phyloP scores from a whole-genome alignment of 148 eudicot genomes.

The Rhododendron vialii region DNA sequence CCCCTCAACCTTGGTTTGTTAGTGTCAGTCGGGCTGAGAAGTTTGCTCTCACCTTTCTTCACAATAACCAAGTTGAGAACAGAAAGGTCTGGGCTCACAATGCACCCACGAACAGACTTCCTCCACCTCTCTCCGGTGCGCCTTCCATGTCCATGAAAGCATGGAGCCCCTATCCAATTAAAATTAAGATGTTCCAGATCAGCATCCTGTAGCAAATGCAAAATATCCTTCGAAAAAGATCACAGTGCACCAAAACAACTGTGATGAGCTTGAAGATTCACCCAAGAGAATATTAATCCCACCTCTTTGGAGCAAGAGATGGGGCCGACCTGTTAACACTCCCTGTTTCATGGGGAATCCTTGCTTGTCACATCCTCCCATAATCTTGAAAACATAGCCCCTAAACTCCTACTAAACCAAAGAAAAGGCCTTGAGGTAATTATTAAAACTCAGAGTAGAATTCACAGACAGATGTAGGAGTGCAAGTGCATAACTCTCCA shows the following conservation, averaged over 20 bases:
- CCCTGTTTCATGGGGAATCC: constrained; percentile 5
- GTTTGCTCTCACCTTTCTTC: constrained; percentile 2
- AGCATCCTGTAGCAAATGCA: neutral
- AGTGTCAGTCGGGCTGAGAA: neutral
- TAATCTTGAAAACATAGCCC: constrained; percentile 1
- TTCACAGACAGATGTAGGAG: neutral
- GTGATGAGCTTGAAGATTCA: neutral
- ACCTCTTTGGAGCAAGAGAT: neutral
- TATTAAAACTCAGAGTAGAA: neutral
- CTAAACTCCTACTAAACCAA: neutral
- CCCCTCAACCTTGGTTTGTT: neutral
- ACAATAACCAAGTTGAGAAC: constrained; percentile 7
- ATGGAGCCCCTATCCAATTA: neutral
- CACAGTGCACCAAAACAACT: neutral
- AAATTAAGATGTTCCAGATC: neutral
- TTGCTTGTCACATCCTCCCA: constrained; percentile 8
- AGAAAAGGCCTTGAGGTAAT: neutral
- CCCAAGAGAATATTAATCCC: neutral
- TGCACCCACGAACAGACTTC: constrained; percentile 1
- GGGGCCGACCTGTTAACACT: neutral
- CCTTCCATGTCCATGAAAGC: neutral
- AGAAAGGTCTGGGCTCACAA: neutral
- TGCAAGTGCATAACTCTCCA: neutral
- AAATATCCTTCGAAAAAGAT: neutral
- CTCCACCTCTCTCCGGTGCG: neutral